Conservation (phyloP, 495 filamentous ascomycete genomes). For the Tricharina praecox region DNA sequence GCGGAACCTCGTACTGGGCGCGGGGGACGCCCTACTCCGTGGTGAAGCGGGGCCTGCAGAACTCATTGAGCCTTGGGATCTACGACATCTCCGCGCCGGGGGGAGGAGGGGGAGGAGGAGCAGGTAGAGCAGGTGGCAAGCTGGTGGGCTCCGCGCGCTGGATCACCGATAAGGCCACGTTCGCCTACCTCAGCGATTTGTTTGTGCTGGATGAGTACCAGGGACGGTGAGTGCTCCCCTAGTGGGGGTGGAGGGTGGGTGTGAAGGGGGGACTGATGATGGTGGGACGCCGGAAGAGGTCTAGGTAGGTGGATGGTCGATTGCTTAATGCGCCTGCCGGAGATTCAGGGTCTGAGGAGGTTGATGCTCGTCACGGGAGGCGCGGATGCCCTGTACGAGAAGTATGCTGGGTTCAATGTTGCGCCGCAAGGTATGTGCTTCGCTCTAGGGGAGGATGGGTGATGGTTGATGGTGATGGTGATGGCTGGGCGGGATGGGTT, state of each 20-base stretch:
- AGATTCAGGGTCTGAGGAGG: background rate
- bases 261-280: background rate
- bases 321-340: background rate
- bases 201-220: conserved; percentile 1
- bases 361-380: conserved; percentile 1
- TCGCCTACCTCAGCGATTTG: conserved; percentile 4
- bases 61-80: background rate
- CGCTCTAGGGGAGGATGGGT: background rate
- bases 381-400: background rate
- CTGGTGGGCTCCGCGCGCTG: background rate
- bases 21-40: background rate
- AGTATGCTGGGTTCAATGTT: conserved; percentile 1
- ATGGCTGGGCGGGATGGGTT: background rate
- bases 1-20: background rate
- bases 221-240: background rate
- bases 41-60: background rate
- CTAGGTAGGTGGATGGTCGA: conserved; percentile 1
- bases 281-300: no score
- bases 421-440: background rate
- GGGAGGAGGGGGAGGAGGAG: background rate
- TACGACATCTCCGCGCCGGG: background rate
- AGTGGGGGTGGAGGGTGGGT: background rate
- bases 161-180: conserved; percentile 4
- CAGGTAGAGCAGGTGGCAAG: no score
- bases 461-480: background rate